Conservation (phyloP, 352 stramenopile species). For the Globisporangium acanthophoron region DNA sequence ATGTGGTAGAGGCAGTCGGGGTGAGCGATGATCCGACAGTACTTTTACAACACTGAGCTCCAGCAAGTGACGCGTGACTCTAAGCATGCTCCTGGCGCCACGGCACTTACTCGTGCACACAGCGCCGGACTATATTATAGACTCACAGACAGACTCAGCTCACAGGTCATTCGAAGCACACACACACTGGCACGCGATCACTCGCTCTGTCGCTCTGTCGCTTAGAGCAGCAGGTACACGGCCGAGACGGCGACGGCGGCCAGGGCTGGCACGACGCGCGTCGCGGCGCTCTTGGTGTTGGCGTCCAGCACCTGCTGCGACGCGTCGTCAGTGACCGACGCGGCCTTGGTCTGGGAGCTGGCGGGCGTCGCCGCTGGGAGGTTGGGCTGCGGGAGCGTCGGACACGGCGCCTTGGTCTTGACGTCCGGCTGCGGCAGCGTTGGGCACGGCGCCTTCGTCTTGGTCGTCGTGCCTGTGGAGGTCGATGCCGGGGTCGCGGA, state of each 20-base stretch:
- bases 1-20: no score
- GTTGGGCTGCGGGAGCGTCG: constrained; percentile 23
- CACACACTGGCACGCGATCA: constrained; percentile 1
- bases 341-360: constrained; percentile 11
- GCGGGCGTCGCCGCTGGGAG: constrained; percentile 14
- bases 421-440: constrained; percentile 21
- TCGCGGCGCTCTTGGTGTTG: constrained; percentile 31
- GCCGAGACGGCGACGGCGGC: constrained; percentile 26
- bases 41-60: no score
- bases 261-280: constrained; percentile 21
- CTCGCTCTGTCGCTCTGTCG: background rate
- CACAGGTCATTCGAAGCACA: background rate
- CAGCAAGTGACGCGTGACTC: background rate
- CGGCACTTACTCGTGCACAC: background rate
- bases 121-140: constrained; percentile 3
- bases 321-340: constrained; percentile 5
- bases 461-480: constrained; percentile 3
- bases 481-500: constrained; percentile 8
- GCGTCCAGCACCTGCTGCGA: constrained; percentile 22
- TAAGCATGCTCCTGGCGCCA: background rate
- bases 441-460: constrained; percentile 14
- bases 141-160: background rate
- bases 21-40: background rate
- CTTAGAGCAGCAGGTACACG: constrained; percentile 44
- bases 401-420: constrained; percentile 18